Conservation (phyloP, 2,329 filamentous ascomycete genomes). For the Paramyrothecium sp. region DNA sequence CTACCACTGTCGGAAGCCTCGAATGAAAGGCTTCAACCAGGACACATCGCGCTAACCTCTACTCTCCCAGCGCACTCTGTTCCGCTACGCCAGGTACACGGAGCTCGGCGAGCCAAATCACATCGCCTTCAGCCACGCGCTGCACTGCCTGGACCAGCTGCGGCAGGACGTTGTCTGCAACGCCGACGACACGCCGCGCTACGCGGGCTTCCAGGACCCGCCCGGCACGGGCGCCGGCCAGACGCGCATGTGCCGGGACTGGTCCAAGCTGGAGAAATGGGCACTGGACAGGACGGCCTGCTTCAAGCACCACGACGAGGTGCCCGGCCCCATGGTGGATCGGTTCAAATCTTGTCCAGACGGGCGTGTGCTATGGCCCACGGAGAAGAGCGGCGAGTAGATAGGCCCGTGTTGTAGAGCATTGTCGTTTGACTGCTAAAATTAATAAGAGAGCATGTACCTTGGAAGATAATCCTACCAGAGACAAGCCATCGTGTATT, state of each 20-base stretch:
- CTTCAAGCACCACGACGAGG: slow-evolving; percentile 4
- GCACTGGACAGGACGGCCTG: not conserved
- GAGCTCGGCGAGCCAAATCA: not conserved
- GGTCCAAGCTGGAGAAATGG: slow-evolving; percentile 1
- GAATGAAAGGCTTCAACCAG: not conserved
- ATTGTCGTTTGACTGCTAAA: too few species aligned
- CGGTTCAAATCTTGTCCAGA: slow-evolving; percentile 6
- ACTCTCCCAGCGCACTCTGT: not conserved
- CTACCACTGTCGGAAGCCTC: not conserved
- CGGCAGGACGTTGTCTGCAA: slow-evolving; percentile 3
- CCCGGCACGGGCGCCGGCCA: not conserved
- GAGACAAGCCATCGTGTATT: too few species aligned
- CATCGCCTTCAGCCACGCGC: not conserved
- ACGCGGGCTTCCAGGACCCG: slow-evolving; percentile 1
- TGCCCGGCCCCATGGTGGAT: slow-evolving; percentile 6
- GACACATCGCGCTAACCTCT: not conserved
- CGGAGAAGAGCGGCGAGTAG: too few species aligned
- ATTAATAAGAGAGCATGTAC: too few species aligned
- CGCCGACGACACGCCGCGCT: slow-evolving; percentile 5
- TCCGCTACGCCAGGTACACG: not conserved
- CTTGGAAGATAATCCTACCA: too few species aligned
- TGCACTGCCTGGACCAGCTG: slow-evolving; percentile 3
- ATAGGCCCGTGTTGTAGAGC: too few species aligned
- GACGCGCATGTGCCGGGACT: slow-evolving; percentile 5
- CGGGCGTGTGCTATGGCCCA: not conserved